A percentile compares a stretch with the other conserved stretches of the same genome.
These are phyloP conservation scores for Ustilago loliicola DNA, from an alignment of 1,284 basidiomycete genomes.

Conservation along the genomic window DNA sequence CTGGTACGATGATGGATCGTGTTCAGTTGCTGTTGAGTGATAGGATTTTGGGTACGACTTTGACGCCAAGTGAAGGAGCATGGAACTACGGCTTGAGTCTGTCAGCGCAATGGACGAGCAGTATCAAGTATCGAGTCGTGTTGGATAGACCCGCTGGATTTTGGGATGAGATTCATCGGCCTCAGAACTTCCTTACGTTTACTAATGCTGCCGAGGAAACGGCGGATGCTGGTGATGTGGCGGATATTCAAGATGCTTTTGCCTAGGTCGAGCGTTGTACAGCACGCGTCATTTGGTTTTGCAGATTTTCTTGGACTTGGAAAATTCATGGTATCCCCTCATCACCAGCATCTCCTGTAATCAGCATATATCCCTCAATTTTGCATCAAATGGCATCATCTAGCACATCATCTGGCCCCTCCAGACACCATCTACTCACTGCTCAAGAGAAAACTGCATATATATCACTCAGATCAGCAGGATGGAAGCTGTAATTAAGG, in stretches of 20 bases:
- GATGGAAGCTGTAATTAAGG: too few species aligned
- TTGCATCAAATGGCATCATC: too few species aligned
- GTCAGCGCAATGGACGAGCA: conserved; percentile 91
- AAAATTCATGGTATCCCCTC: too few species aligned
- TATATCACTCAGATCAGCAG: too few species aligned
- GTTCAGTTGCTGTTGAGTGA: conserved; percentile 95
- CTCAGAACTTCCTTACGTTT: conserved; percentile 70
- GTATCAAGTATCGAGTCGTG: conserved; percentile 85
- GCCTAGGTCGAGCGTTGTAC: conserved; percentile 43
- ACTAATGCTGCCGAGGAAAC: conserved; percentile 46
- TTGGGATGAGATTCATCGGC: conserved; percentile 96
- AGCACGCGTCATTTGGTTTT: too few species aligned
- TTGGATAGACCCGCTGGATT: conserved; percentile 92
- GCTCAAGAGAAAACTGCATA: too few species aligned
- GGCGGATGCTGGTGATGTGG: conserved; percentile 41
- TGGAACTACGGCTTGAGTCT: conserved; percentile 72
- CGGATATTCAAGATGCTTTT: conserved; percentile 66
- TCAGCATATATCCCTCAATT: too few species aligned
- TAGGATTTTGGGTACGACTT: conserved; percentile 71
- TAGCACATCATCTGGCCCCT: too few species aligned
- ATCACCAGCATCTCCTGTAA: too few species aligned
- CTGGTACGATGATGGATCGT: conserved; percentile 87
- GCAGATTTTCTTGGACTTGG: too few species aligned
- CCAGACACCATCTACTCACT: too few species aligned
- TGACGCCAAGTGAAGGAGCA: conserved; percentile 57